Conservation (phyloP, 768 basidiomycete genomes). For the Pleurotus eryngii region DNA sequence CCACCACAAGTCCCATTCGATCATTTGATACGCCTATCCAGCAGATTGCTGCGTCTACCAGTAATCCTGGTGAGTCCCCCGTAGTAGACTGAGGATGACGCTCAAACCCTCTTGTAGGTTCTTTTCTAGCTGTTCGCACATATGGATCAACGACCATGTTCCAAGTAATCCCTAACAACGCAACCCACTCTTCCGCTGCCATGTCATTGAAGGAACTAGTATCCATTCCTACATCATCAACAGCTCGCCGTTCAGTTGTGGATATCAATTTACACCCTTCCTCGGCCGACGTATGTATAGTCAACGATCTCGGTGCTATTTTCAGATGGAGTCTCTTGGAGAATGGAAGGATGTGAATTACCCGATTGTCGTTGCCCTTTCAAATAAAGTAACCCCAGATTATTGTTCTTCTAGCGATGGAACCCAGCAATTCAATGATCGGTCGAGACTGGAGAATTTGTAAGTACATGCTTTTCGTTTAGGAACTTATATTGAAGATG, state of each 20-base stretch:
- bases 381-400: too few relatives aligned
- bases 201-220: slow-evolving; percentile 25
- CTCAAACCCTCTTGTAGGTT: slow-evolving; percentile 14
- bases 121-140: slow-evolving; percentile 43
- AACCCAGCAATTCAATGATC: too few relatives aligned
- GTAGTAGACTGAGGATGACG: not conserved
- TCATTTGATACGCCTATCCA: slow-evolving; percentile 66
- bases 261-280: slow-evolving; percentile 43
- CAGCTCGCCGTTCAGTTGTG: slow-evolving; percentile 36
- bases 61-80: not conserved
- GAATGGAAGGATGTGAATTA: slow-evolving; percentile 34
- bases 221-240: slow-evolving; percentile 35
- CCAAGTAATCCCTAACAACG: slow-evolving; percentile 8
- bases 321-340: slow-evolving; percentile 40
- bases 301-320: slow-evolving; percentile 51
- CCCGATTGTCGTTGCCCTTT: not conserved
- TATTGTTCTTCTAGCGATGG: too few relatives aligned
- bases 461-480: too few relatives aligned
- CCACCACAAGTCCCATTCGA: slow-evolving; percentile 36
- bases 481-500: too few relatives aligned
- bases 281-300: slow-evolving; percentile 33
- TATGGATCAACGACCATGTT: slow-evolving; percentile 41
- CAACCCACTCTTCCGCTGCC: slow-evolving; percentile 15
- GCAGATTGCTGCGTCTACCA: slow-evolving; percentile 46
- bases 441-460: too few relatives aligned